Base-by-base conservation (phyloP, 2,329 filamentous ascomycete genomes). In the Exophiala viscosa region DNA sequence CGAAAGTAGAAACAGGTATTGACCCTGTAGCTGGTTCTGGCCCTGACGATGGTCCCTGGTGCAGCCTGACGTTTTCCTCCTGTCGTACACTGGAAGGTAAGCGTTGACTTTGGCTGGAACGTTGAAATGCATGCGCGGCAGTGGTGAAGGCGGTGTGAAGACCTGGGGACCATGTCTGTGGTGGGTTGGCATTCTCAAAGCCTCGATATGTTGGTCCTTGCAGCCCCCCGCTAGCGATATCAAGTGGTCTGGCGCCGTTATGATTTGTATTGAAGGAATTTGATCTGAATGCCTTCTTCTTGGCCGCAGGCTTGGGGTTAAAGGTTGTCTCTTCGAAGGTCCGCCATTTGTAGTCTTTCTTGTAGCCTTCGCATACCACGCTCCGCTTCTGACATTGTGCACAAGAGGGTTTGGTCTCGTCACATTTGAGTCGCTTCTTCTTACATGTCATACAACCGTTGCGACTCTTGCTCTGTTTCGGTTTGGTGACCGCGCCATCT, bases 381-480 rank as follows among this genome's bases (percentile, higher is more conserved):
- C 79, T 82, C 48, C 85, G 76, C 61, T 80, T 81, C 41, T 81
- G 74, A 65, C 85, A 87, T 70, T 87, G 84, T 53, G 81, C 74
- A 63, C 85, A 87, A 17, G 75, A 77, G 0, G 85, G 85, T 60
- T 88, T 87, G 41, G 79, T 81, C 71, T 88, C 85, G 66, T 87
- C 85, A 70, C 85, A 88, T 70, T 88, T 88, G 48, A 88, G 71
- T 54, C 85, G 76, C 70, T 88, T 88, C 57, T 81, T 77, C 70
- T 88, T 88, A 74, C 85, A 88, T 49, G 85, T 88, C 61, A 83
- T 77, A 69, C 85, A 88, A 60, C 85, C 85, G 74, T 88, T 87
- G 62, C 85, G 82, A 71, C 84, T 87, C 69, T 88, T 88, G 55
- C 84, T 85, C 70, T 87, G 85, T 65, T 87, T 88, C 28, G 82